phyloP scores from a whole-genome alignment of 2,329 filamentous ascomycete genomes.

The Apiospora hydei region DNA sequence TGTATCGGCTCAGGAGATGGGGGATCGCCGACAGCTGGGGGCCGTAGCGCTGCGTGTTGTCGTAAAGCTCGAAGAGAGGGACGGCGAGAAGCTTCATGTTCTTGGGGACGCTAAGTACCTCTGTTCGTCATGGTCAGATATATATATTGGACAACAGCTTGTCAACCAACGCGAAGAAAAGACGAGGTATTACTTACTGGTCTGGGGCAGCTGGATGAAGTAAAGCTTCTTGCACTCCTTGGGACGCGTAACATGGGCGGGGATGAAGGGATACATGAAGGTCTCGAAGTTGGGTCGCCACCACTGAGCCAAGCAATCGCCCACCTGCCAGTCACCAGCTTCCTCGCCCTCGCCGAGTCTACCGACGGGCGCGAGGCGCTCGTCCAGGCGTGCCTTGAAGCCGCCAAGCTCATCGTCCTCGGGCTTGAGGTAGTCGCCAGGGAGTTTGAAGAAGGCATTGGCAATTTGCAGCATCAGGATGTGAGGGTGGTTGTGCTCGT shows the following conservation, averaged over 20 bases:
- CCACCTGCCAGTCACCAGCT: conserved; percentile 87
- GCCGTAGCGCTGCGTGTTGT: conserved; percentile 93
- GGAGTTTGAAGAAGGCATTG: conserved; percentile 99
- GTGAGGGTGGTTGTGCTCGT: conserved; percentile 98
- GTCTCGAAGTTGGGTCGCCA: conserved; percentile 99
- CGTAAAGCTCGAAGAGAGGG: conserved; percentile 96
- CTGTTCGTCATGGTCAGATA: conserved; percentile 52
- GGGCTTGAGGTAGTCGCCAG: conserved; percentile 90
- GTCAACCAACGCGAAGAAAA: not conserved
- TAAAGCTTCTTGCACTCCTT: conserved; percentile 99
- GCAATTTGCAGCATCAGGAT: conserved; percentile 99
- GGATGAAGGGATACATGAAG: conserved; percentile 99
- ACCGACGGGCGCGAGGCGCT: conserved; percentile 91
- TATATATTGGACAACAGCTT: not conserved
- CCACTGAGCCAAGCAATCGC: conserved; percentile 96
- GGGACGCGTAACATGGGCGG: conserved; percentile 91
- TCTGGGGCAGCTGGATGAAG: conserved; percentile 91
- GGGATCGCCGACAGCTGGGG: conserved; percentile 96
- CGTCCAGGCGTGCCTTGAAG: conserved; percentile 93
- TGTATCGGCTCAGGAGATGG: conserved; percentile 91
- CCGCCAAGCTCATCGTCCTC: conserved; percentile 91
- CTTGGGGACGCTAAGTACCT: conserved; percentile 95
- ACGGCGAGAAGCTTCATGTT: conserved; percentile 99
- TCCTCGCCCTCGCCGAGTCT: conserved; percentile 86
- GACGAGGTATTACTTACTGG: conserved; percentile 66